A percentile compares a stretch with the other conserved stretches of the same genome.
These are phyloP conservation scores for Pichia sp. DNA, from an alignment of 1,139 yeast species.

Conservation along the genomic window DNA sequence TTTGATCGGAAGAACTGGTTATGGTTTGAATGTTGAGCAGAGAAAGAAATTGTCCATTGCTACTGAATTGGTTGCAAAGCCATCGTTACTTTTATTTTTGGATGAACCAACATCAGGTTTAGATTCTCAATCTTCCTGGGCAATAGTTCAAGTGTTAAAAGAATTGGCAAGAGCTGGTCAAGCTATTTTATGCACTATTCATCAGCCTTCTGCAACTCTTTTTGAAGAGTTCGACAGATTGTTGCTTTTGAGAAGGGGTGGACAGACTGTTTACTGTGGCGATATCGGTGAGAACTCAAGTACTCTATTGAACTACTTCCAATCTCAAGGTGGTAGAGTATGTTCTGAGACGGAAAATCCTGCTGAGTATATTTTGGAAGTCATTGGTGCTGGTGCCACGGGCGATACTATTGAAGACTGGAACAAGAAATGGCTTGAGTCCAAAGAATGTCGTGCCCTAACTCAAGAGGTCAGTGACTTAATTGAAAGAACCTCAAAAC, in stretches of 20 bases:
- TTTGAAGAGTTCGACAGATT: slow-evolving; percentile 46
- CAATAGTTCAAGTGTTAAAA: slow-evolving; percentile 43
- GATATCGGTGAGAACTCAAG: slow-evolving; percentile 50
- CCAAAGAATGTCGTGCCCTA: slow-evolving; percentile 11
- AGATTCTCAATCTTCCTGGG: slow-evolving; percentile 52
- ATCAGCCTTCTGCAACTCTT: slow-evolving; percentile 55
- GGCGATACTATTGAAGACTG: slow-evolving; percentile 42
- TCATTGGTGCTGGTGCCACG: slow-evolving; percentile 57
- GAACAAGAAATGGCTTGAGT: slow-evolving; percentile 41
- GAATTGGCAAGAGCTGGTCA: slow-evolving; percentile 47
- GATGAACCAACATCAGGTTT: slow-evolving; percentile 53
- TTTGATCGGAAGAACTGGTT: slow-evolving; percentile 50
- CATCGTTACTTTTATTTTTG: slow-evolving; percentile 43
- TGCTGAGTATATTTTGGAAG: slow-evolving; percentile 51
- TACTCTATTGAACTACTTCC: slow-evolving; percentile 47
- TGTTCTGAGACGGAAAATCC: slow-evolving; percentile 49
- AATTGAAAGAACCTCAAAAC: slow-evolving; percentile 18
- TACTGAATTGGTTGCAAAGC: slow-evolving; percentile 49
- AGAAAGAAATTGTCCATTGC: slow-evolving; percentile 38
- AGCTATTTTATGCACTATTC: slow-evolving; percentile 51
- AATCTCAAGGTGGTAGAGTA: slow-evolving; percentile 47
- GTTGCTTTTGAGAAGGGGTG: slow-evolving; percentile 43
- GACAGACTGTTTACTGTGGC: slow-evolving; percentile 57
- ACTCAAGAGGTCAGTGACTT: slow-evolving; percentile 27
- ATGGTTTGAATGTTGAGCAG: slow-evolving; percentile 58